Evolutionary conservation across 495 filamentous ascomycete genomes (phyloP).

Genomic region (Aspergillus incahuasiensis): DNA sequence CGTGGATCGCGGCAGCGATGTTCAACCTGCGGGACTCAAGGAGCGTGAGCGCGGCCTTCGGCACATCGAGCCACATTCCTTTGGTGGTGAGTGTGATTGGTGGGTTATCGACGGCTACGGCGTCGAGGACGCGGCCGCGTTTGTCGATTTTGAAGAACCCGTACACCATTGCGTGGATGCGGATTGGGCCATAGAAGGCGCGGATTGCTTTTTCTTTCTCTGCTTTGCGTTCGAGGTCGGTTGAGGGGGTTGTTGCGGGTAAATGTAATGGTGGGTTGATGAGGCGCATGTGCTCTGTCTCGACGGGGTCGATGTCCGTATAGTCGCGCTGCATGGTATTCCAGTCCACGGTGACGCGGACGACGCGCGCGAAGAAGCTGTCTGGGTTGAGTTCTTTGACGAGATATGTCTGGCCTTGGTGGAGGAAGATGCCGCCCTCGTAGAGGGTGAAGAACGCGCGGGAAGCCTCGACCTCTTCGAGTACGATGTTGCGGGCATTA

Average conservation of each 20-base stretch:
- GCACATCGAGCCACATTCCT: slow-evolving; percentile 96
- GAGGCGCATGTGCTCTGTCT: slow-evolving; percentile 75
- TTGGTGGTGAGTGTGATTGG: slow-evolving; percentile 79
- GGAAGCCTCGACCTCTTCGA: slow-evolving; percentile 95
- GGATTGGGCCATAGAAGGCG: slow-evolving; percentile 81
- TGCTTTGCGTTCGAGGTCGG: background rate
- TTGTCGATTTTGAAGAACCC: slow-evolving; percentile 95
- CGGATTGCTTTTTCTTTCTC: slow-evolving; percentile 26
- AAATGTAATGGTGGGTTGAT: slow-evolving; percentile 34
- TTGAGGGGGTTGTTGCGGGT: slow-evolving; percentile 1
- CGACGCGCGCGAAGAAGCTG: slow-evolving; percentile 66
- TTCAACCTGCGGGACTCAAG: slow-evolving; percentile 68
- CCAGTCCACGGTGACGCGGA: slow-evolving; percentile 90
- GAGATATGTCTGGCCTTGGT: slow-evolving; percentile 88
- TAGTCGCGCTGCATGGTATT: slow-evolving; percentile 89
- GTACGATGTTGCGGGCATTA: slow-evolving; percentile 71
- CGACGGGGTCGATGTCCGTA: slow-evolving; percentile 90
- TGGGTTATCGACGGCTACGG: slow-evolving; percentile 88
- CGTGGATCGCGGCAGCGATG: slow-evolving; percentile 86
- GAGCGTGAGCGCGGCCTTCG: slow-evolving; percentile 71
- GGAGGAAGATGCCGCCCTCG: slow-evolving; percentile 95
- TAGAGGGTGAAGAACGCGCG: slow-evolving; percentile 95
- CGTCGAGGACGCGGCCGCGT: slow-evolving; percentile 78
- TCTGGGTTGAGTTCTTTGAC: slow-evolving; percentile 85
- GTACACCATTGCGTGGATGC: slow-evolving; percentile 80